Evolutionary conservation across 148 eudicot genomes (phyloP), one percentile per base, ranked within the genome.

Genomic region (Chenopodium quinoa): DNA sequence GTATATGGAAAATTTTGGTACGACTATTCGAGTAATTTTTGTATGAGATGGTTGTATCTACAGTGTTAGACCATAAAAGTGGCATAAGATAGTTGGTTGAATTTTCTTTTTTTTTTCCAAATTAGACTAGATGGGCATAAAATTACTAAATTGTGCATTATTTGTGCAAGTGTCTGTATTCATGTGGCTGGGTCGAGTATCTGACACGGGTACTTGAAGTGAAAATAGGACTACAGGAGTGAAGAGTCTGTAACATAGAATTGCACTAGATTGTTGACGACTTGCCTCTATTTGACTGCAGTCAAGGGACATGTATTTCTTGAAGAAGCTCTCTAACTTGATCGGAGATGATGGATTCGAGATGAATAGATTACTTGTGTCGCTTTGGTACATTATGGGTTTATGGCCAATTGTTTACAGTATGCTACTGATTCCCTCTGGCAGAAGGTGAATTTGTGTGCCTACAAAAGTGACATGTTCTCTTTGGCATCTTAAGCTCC

Each of bases 351-450:
- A 96, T 89, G 98, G 99, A 9, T 96, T 92, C 78, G 86, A 85
- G 84, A 87, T 93, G 98, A 96, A 96, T 86, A 82, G 86, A 82
- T 94, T 96, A 83, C 89, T 96, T 58, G 97, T 93, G 77, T 89
- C 98, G 47, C 86, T 91, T 19, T 96, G 97, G 97, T 89, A 93
- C 78, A 90, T 96, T 58, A 93, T 95, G 98, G 99, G 95, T 9
- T 86, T 95, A 81, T 95, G 92, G 93, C 99, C 99, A 63, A 64
- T 93, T 75, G 85, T 89, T 13, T 93, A 96, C 80, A 85, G 88
- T 79, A 93, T 96, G 98, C 85, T 95, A 78, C 86, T 93, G 74
- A 91, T 93, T 73, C 99, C 98, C 25, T 83, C 91, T 11, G 93
- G 89, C 54, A 91, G 98, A 92, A 95, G 97, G 99, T 93, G 89